Base-by-base conservation (phyloP, 192 early-diverging fungal species). In the Anaeromyces robustus region DNA sequence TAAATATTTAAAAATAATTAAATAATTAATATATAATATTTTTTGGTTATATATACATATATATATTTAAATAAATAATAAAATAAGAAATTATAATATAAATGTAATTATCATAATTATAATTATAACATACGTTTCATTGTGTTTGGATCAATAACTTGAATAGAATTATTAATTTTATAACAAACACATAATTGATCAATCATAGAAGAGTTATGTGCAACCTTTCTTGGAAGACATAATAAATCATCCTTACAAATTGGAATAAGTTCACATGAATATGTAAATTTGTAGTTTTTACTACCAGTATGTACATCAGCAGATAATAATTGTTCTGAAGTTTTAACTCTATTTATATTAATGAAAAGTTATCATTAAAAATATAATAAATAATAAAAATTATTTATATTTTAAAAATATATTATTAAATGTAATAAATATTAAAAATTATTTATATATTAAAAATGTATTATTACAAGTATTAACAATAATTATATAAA, bases 161-260 rank as follows among this genome's bases (percentile, higher is more conserved):
- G 92, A 77, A 99, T 86, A 14, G 93, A 87, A 86, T 95, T 98
- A 85, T 93, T 92, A 82, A 99, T 90, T 81, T 93, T 93, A 78
- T 91, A 89, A 87, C 93, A 94, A 77, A 98, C 82, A 18, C 92
- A 91, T 81, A 99, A 89, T 77, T 93, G 96, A 77, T 86, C 7
- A 88, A 80, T 97, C 95, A 82, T 96, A 93, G 77, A 95, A 94
- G 79, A 97, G 86, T 28, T 89, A 82, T 94, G 92, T 29, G 97
- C 95, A 43, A 96, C 83, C 86, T 96, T 98, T 29, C 88, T 86
- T 32, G 95, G 92, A 82, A 99, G 86, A 80, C 91, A 94, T 11
- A 98, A 86, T 81, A 99, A 83, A 87, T 99, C 97, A 85, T 99
- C 97, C 86, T 93, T 95, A 88, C 97, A 99, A 68, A 99, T 90